Evolutionary conservation across 805 yeast genomes (phyloP), one percentile per base, ranked within the genome.

Genomic region (Huiozyma naganishii): DNA sequence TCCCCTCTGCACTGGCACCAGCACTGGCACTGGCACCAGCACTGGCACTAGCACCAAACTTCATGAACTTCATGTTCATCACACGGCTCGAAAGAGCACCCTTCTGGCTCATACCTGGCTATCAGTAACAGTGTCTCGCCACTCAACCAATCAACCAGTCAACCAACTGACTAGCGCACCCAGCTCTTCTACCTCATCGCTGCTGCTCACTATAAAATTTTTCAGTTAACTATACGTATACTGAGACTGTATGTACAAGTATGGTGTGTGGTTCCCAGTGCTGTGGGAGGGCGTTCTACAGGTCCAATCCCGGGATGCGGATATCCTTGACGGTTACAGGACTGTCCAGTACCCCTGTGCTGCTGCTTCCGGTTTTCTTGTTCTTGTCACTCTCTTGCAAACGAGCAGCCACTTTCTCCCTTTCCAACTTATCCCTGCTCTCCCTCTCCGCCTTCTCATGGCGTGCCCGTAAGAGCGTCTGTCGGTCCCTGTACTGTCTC

Each of bases 21-120:
- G n/a, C n/a, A n/a, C n/a, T n/a, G n/a, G 52, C 48, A 29, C 56
- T 65, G 37, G 64, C 67, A 17, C 61, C 62, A 29, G 56, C 55
- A 44, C 53, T 57, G 9, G 59, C 61, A 8, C 59, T 57, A 32
- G 64, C 70, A 10, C 73, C 75, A 30, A 70, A 59, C 39, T 61
- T 67, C 79, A 77, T 75, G 67, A 78, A 79, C 70, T 85, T 86
- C 95, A 86, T 86, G 73, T 80, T 82, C 78, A 81, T 68, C 53
- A 86, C 84, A 54, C 87, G 73, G 53, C 76, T 75, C 28, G 92
- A 82, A 45, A 78, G 64, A 39, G 61, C 59, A 11, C 64, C 68
- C 23, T 17, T 36, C 57, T 58, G 2, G 36, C 43, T 12, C 23
- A 27, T 27, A 34, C 35, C 37, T 17, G 23, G 23, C 23, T 17